Evolutionary conservation across 192 early-diverging fungal genomes (phyloP).

Genomic region (Funneliformis mosseae): DNA sequence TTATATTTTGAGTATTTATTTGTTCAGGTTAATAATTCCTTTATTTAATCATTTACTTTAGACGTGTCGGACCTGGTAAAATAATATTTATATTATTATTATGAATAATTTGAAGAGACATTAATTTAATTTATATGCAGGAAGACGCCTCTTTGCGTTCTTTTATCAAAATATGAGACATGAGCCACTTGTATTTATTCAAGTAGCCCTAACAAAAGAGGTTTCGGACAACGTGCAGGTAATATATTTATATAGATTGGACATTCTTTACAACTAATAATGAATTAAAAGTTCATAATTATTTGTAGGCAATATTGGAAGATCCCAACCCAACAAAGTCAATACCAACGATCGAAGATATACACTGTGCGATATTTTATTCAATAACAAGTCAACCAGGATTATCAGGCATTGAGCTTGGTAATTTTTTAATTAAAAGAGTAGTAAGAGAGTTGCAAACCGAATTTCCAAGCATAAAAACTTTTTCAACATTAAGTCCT

Average conservation of each 20-base stretch:
- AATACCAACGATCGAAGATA: constrained; percentile 32
- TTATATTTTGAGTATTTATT: not conserved
- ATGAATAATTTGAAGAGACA: not conserved
- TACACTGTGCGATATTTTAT: constrained; percentile 85
- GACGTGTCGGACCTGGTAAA: constrained; percentile 48
- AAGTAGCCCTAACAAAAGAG: constrained; percentile 72
- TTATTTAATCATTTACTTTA: constrained; percentile 18
- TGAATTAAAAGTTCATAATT: not conserved
- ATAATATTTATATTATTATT: not conserved
- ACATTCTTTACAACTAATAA: not conserved
- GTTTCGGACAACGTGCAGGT: constrained; percentile 72
- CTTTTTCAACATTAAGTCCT: constrained; percentile 89
- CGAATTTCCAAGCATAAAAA: constrained; percentile 68
- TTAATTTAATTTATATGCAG: constrained; percentile 28
- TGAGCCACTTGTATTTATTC: constrained; percentile 90
- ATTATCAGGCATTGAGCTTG: constrained; percentile 87
- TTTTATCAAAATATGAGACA: constrained; percentile 75
- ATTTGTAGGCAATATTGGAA: constrained; percentile 54
- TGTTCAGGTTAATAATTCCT: not conserved
- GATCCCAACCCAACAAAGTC: constrained; percentile 46
- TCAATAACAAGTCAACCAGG: constrained; percentile 90
- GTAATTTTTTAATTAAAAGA: constrained; percentile 88
- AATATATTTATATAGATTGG: constrained; percentile 38
- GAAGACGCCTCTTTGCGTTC: constrained; percentile 82
- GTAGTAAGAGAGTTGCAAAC: constrained; percentile 80